Percentiles rank a stretch among this genome's conserved stretches.
Evolutionary conservation across 2,329 filamentous ascomycete species (phyloP).

Genomic region (Graphilbum ipis-grandicollis): DNA sequence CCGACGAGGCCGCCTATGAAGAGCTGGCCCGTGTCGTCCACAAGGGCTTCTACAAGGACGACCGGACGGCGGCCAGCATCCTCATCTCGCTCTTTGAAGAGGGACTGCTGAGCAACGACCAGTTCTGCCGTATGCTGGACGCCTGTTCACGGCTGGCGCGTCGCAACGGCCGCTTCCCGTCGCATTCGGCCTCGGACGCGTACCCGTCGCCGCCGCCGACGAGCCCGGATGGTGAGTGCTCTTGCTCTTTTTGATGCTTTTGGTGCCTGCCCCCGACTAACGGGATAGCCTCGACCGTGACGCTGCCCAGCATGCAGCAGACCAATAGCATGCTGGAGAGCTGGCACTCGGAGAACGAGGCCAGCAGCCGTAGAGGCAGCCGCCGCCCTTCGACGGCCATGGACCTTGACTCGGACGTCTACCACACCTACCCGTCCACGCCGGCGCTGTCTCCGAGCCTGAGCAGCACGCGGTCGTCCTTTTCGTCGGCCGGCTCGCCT

Average conservation of each 20-base stretch:
- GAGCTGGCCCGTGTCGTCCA: not conserved
- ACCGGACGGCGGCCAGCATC: not conserved
- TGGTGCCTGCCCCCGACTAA: too few relatives aligned
- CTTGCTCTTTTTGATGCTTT: too few relatives aligned
- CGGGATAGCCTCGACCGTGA: too few relatives aligned
- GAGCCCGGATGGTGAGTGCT: not conserved
- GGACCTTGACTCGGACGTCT: not conserved
- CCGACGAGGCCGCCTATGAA: not conserved
- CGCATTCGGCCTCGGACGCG: not conserved
- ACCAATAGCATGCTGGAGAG: conserved; percentile 6
- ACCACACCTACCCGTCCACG: not conserved
- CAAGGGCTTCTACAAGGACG: not conserved
- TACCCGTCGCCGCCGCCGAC: not conserved
- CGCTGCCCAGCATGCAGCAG: conserved; percentile 9
- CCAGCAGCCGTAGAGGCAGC: not conserved
- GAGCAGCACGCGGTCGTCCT: conserved; percentile 2
- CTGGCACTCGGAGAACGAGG: conserved; percentile 5
- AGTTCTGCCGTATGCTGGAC: not conserved
- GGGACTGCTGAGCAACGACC: not conserved
- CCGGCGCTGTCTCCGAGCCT: not conserved
- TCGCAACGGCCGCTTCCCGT: not conserved
- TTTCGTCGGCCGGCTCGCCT: not conserved
- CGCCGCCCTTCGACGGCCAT: not conserved
- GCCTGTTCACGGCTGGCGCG: not conserved
- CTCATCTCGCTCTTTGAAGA: not conserved